Percentiles rank a stretch among this genome's conserved stretches.
phyloP scores from a whole-genome alignment of 1,284 basidiomycete species.

The Porodaedalea pini region DNA sequence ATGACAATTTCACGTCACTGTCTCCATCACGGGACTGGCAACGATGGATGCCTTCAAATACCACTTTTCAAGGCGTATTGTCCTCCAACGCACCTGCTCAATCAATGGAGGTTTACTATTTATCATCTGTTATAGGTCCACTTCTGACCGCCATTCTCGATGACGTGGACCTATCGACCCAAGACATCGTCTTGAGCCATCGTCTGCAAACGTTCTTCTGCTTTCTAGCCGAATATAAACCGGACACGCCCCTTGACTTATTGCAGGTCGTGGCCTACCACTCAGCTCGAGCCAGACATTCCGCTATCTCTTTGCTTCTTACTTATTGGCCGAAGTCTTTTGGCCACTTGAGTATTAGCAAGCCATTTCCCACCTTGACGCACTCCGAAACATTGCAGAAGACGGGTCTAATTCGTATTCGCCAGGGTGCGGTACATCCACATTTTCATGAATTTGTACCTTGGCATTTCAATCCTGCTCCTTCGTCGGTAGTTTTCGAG shows the following conservation, averaged over 20 bases:
- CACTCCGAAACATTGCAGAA: slow-evolving; percentile 28
- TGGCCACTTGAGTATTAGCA: slow-evolving; percentile 61
- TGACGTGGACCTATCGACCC: slow-evolving; percentile 39
- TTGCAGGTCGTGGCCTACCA: slow-evolving; percentile 70
- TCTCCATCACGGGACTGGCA: slow-evolving; percentile 35
- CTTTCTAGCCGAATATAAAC: slow-evolving; percentile 57
- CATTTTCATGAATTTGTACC: slow-evolving; percentile 63
- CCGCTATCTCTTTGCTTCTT: slow-evolving; percentile 53
- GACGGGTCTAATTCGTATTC: slow-evolving; percentile 8
- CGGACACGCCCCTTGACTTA: slow-evolving; percentile 65
- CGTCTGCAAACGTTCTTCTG: slow-evolving; percentile 55
- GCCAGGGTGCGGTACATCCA: slow-evolving; percentile 31
- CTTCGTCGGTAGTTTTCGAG: slow-evolving; percentile 33
- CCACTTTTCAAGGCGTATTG: slow-evolving; percentile 28
- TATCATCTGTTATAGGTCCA: slow-evolving; percentile 56
- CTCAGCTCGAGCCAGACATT: slow-evolving; percentile 47
- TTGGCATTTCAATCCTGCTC: slow-evolving; percentile 49
- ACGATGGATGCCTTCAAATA: slow-evolving; percentile 29
- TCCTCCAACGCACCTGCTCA: slow-evolving; percentile 60
- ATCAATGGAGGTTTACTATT: slow-evolving; percentile 49
- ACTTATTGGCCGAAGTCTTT: slow-evolving; percentile 64
- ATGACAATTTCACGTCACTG: slow-evolving; percentile 32
- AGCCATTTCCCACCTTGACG: slow-evolving; percentile 42
- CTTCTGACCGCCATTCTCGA: slow-evolving; percentile 60
- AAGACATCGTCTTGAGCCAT: slow-evolving; percentile 38